Base-by-base conservation (phyloP, 1,139 yeast species). In the Nakaseomyces sp. region DNA sequence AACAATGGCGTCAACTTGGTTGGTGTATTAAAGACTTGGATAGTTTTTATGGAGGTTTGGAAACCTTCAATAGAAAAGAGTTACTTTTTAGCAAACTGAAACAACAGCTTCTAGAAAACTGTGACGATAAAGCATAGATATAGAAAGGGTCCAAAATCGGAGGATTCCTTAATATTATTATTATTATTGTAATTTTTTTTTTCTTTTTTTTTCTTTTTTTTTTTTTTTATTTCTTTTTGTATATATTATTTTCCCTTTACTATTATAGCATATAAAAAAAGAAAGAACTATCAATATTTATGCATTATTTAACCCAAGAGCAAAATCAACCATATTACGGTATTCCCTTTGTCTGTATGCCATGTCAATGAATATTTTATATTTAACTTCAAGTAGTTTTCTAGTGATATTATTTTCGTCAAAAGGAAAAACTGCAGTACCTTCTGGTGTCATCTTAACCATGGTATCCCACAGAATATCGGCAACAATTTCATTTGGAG, bases 291-390 rank as follows among this genome's bases (percentile, higher is more conserved):
- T 22, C 24, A 6, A 22, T 3, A 30, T 8, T 30, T 19, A 32
- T n/a, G 24, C 36, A 18, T 18, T 18, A 18, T 17, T 32, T 32
- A 32, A 32, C 4, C 24, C 24, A 12, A 32, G 36, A 18, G 36
- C 13, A 18, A 18, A 18, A 32, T 81, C 87, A 41, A 89, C 87
- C 66, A 76, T 60, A 22, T 69, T 65, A 63, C 97, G 75, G 66
- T 85, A 91, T 55, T 72, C 76, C 56, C 74, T 81, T 66, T 91
- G 97, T 41, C 81, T 76, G 54, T 70, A 74, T 45, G 94, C 87
- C 75, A 86, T 94, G 58, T 89, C 96, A 51, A 87, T 70, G 72
- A 87, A 88, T 37, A 91, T 76, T 60, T 77, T 73, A 68, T 87
- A 91, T 66, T 91, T 91, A 36, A 81, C 85, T 49, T 73, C 67